phyloP scores from a whole-genome alignment of 202 grass and related monocot genomes.

The Saccharum hybrid region DNA sequence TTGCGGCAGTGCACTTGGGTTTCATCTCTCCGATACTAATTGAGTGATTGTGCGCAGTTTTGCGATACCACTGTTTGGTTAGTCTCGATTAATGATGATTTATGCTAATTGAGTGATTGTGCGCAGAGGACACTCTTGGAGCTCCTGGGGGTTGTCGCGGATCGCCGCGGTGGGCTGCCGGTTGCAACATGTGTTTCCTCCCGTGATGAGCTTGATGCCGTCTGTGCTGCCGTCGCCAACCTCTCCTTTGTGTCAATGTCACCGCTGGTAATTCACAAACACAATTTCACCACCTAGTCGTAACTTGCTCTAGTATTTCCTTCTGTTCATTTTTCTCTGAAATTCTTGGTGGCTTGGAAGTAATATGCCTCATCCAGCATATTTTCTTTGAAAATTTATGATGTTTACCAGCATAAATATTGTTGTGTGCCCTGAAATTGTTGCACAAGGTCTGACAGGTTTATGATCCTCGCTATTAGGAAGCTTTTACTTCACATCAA shows the following conservation, averaged over 20 bases:
- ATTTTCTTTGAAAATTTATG: not conserved
- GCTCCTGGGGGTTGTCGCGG: constrained; percentile 71
- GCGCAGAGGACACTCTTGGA: constrained; percentile 79
- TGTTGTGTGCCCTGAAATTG: not conserved
- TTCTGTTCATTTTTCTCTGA: not conserved
- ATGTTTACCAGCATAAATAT: not conserved
- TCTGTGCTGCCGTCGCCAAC: constrained; percentile 67
- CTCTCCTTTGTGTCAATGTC: constrained; percentile 75
- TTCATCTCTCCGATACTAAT: not conserved
- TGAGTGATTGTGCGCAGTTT: not conserved
- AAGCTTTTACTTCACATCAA: constrained; percentile 10
- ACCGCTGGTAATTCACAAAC: constrained; percentile 57
- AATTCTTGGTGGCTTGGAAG: not conserved
- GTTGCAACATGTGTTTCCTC: constrained; percentile 74
- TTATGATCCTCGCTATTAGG: not conserved
- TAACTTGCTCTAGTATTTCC: too few relatives aligned
- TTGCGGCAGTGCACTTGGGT: not conserved
- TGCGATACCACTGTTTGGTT: not conserved
- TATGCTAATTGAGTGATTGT: not conserved
- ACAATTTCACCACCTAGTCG: not conserved
- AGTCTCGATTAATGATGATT: not conserved
- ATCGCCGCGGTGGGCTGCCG: constrained; percentile 59
- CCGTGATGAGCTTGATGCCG: constrained; percentile 77
- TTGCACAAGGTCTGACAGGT: not conserved
- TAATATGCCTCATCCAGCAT: not conserved